Conservation (phyloP, 2,329 filamentous ascomycete species). For the Alternaria gansuensis region DNA sequence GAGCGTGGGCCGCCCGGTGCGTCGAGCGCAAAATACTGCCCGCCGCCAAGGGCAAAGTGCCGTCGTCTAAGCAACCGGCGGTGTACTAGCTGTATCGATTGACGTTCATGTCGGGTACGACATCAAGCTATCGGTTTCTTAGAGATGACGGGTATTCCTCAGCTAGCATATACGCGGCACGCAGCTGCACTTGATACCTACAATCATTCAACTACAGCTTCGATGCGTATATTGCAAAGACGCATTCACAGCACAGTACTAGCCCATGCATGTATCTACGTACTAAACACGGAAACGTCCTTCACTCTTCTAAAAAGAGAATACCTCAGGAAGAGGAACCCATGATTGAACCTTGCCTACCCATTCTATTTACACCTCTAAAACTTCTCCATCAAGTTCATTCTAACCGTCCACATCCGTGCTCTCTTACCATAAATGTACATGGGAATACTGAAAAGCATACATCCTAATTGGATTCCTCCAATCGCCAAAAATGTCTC, state of each 20-base stretch:
- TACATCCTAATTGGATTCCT: slow-evolving; percentile 79
- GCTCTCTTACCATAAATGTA: slow-evolving; percentile 92
- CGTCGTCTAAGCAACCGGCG: slow-evolving; percentile 23
- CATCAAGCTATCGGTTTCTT: neutral
- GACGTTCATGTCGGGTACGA: neutral
- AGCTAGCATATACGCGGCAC: neutral
- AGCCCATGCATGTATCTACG: neutral
- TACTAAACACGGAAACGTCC: neutral
- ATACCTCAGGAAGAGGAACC: neutral
- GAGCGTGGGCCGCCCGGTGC: slow-evolving; percentile 36
- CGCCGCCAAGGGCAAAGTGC: slow-evolving; percentile 27
- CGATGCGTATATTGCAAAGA: neutral
- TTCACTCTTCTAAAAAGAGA: neutral
- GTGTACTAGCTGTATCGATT: slow-evolving; percentile 10
- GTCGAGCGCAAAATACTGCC: slow-evolving; percentile 37
- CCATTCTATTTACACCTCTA: slow-evolving; percentile 35
- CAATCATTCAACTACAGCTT: neutral
- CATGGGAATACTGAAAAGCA: slow-evolving; percentile 84
- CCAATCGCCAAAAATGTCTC: slow-evolving; percentile 84
- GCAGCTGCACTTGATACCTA: neutral
- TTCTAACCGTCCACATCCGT: slow-evolving; percentile 92
- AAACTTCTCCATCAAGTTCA: slow-evolving; percentile 85
- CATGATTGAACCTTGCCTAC: neutral
- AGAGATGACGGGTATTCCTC: neutral
- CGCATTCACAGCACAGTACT: neutral